Evolutionary conservation across 2,329 filamentous ascomycete species (phyloP).

Genomic region (Chaetothyriales sp.): DNA sequence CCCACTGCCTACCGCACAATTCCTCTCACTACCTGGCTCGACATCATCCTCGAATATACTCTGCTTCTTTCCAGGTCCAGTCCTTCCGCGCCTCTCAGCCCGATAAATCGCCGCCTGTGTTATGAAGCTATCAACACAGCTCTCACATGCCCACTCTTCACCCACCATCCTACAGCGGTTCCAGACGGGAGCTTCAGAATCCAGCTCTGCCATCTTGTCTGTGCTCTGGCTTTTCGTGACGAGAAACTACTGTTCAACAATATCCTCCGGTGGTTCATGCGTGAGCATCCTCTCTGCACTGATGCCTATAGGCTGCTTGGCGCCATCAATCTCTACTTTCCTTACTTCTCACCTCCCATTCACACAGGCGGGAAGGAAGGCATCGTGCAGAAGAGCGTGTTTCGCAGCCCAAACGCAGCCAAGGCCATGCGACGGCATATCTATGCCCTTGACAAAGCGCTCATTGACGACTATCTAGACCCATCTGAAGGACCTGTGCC

Average conservation of each 20-base stretch:
- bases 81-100: constrained; percentile 17
- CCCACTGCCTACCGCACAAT: constrained; percentile 54
- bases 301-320: constrained; percentile 75
- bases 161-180: constrained; percentile 49
- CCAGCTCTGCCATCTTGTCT: constrained; percentile 64
- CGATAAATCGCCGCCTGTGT: constrained; percentile 45
- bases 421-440: constrained; percentile 65
- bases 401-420: constrained; percentile 32
- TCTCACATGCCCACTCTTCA: constrained; percentile 68
- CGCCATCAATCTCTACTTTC: constrained; percentile 59
- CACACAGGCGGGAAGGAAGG: constrained; percentile 28
- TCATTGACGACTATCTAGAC: constrained; percentile 33
- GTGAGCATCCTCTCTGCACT: constrained; percentile 61
- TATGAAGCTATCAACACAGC: constrained; percentile 70
- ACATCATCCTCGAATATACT: constrained; percentile 78
- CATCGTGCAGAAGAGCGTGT: constrained; percentile 31
- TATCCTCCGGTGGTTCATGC: constrained; percentile 63
- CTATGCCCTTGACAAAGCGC: constrained; percentile 67
- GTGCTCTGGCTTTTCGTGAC: constrained; percentile 67
- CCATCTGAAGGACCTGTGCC: constrained; percentile 22
- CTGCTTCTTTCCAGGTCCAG: constrained; percentile 47
- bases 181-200: constrained; percentile 41
- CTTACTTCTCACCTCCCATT: constrained; percentile 40
- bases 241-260: constrained; percentile 58
- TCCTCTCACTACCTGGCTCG: constrained; percentile 69